phyloP scores from a whole-genome alignment of 345 rosid genomes.

The Combretum micranthum region DNA sequence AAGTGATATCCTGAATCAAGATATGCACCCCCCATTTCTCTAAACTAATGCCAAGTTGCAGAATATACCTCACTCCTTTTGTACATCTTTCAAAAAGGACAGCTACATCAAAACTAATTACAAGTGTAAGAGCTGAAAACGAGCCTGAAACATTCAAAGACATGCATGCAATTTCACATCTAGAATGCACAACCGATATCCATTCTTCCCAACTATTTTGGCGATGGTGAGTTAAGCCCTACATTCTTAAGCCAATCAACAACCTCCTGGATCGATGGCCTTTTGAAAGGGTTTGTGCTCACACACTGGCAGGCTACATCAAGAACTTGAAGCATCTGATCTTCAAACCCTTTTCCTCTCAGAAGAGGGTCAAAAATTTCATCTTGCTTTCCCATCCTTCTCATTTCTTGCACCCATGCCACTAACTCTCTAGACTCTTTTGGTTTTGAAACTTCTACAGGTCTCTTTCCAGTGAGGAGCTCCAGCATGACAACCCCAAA shows the following conservation, averaged over 20 bases:
- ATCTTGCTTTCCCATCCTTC: constrained; percentile 28
- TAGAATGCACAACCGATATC: background rate
- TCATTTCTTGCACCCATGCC: constrained; percentile 31
- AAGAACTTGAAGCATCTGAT: constrained; percentile 30
- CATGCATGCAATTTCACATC: background rate
- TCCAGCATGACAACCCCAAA: constrained; percentile 45
- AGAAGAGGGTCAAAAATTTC: constrained; percentile 30
- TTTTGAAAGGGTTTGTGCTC: constrained; percentile 29
- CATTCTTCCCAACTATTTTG: constrained; percentile 2
- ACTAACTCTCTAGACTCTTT: constrained; percentile 33
- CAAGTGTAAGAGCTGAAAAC: background rate
- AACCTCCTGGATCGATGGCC: constrained; percentile 36
- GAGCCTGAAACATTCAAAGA: background rate
- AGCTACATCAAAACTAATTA: too few relatives aligned
- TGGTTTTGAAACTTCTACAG: constrained; percentile 31
- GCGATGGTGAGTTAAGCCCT: background rate
- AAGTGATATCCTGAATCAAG: too few relatives aligned
- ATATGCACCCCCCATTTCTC: too few relatives aligned
- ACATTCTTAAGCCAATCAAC: constrained; percentile 26
- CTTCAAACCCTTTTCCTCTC: constrained; percentile 32
- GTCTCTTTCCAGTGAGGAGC: constrained; percentile 37
- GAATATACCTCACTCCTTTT: too few relatives aligned
- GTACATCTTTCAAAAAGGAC: too few relatives aligned
- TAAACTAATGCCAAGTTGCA: too few relatives aligned
- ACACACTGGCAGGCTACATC: constrained; percentile 38